Base-by-base conservation (phyloP, 2,329 filamentous ascomycete species). In the Colletotrichum falcatum region DNA sequence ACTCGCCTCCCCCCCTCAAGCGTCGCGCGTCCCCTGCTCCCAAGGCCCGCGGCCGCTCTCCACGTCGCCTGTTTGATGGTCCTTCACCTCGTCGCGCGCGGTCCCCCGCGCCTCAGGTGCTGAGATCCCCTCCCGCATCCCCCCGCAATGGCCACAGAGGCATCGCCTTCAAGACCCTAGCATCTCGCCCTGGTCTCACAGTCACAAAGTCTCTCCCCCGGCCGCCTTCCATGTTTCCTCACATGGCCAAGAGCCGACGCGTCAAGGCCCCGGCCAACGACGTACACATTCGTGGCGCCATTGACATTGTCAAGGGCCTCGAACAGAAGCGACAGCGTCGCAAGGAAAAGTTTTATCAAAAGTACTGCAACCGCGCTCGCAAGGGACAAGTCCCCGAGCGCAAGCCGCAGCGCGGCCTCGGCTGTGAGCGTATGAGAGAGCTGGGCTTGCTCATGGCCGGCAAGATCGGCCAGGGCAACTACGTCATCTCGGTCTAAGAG, bases 241-340 rank as follows among this genome's bases (percentile, higher is more conserved):
- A 86, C 55, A 79, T 84, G 75, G 82, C 85, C 76, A 81, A 86
- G 72, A 76, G 78, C 73, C 81, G 84, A 62, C 73, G 79, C 73
- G 65, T 80, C 61, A 81, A 80, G 65, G 59, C 75, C 16, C 61
- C 77, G 61, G 70, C 74, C 20, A 77, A 78, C 59, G 87, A 91
- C 61, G 83, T 89, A 51, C 94, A 96, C 73, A 88, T 94, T 12
- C 92, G 96, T 73, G 94, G 94, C n/a, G 95, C 96, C 44, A 97
- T 99, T 74, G 96, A 98, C 81, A 99, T 98, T 72, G 93, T 98
- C 81, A 97, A 97, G 80, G 96, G 96, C 11, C 88, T 99, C 1
- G 96, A 99, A 83, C 92, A 93, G 81, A 98, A 97, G 84, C 92
- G 95, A 33, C 93, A 96, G 83, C 91, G 96, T 74, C 92, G 96